Percentiles rank a stretch among this genome's conserved stretches.
phyloP scores from a whole-genome alignment of 2,329 filamentous ascomycete genomes.

The Trichoderma gracile region DNA sequence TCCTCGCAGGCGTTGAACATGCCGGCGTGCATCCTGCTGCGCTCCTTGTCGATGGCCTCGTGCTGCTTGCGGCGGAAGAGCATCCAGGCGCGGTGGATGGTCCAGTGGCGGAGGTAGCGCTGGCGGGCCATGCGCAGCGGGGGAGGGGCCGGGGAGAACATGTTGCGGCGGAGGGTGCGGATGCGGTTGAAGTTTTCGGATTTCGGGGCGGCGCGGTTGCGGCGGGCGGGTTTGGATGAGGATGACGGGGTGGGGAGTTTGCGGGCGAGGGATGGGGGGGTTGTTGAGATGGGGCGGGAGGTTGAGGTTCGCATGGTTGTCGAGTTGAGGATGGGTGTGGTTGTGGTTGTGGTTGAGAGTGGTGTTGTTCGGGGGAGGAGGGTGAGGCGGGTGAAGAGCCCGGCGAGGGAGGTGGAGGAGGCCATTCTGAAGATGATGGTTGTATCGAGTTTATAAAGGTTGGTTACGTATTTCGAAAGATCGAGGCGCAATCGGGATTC shows the following conservation, averaged over 20 bases:
- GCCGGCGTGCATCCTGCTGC: constrained; percentile 76
- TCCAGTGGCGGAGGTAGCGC: constrained; percentile 93
- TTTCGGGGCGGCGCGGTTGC: constrained; percentile 36
- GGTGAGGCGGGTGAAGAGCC: constrained; percentile 36
- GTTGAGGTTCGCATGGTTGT: not conserved
- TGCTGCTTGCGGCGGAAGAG: constrained; percentile 72
- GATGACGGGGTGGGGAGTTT: constrained; percentile 33
- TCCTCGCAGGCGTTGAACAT: constrained; percentile 88
- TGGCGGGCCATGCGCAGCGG: constrained; percentile 88
- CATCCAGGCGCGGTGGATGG: constrained; percentile 94
- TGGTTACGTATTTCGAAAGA: not conserved
- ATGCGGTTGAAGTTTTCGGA: constrained; percentile 48
- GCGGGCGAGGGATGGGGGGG: constrained; percentile 37
- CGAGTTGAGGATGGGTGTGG: constrained; percentile 14
- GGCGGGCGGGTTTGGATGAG: constrained; percentile 33
- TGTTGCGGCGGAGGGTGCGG: constrained; percentile 48
- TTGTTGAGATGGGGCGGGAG: constrained; percentile 38
- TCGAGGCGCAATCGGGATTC: not conserved
- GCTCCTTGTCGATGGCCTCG: constrained; percentile 63
- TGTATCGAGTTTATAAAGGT: not conserved
- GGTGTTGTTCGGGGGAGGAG: constrained; percentile 10
- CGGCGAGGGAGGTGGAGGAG: constrained; percentile 35
- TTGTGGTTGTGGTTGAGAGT: constrained; percentile 11
- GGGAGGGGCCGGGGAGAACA: constrained; percentile 54
- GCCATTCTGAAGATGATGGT: constrained; percentile 30